phyloP scores from a whole-genome alignment of 2,329 filamentous ascomycete species.

The Westerdykella aurantiaca region DNA sequence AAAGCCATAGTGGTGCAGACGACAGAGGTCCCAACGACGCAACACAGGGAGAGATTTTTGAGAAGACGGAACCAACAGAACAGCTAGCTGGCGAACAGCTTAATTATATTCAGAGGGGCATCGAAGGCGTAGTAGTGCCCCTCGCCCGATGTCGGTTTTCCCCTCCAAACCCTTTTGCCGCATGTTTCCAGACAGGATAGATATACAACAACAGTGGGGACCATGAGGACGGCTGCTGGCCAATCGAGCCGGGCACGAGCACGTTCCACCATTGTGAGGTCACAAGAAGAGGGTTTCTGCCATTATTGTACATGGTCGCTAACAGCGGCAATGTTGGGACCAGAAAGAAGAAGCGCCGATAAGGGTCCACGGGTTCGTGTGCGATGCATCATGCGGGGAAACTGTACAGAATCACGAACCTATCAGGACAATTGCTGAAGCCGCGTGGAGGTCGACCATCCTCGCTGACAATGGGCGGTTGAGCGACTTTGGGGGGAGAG shows the following conservation, averaged over 20 bases:
- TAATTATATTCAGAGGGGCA: conserved; percentile 25
- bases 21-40: conserved; percentile 6
- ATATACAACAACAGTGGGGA: conserved; percentile 11
- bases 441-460: conserved; percentile 14
- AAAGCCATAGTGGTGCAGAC: conserved; percentile 10
- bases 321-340: conserved; percentile 27
- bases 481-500: too few relatives aligned
- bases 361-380: conserved; percentile 18
- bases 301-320: conserved; percentile 8
- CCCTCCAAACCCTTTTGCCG: conserved; percentile 20
- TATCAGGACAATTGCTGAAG: conserved; percentile 24
- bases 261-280: too few relatives aligned
- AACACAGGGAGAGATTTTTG: conserved; percentile 10
- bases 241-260: conserved; percentile 28
- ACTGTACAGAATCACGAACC: conserved; percentile 10
- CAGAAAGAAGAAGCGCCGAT: conserved; percentile 22
- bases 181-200: conserved; percentile 27
- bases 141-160: conserved; percentile 32
- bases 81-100: conserved; percentile 5
- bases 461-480: too few relatives aligned
- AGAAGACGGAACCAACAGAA: conserved; percentile 5
- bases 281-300: too few relatives aligned
- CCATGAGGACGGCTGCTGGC: conserved; percentile 15
- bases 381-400: conserved; percentile 7
- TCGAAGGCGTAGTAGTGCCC: conserved; percentile 10